phyloP scores from a whole-genome alignment of 805 yeast genomes.

The Dipodascopsis uninucleata region DNA sequence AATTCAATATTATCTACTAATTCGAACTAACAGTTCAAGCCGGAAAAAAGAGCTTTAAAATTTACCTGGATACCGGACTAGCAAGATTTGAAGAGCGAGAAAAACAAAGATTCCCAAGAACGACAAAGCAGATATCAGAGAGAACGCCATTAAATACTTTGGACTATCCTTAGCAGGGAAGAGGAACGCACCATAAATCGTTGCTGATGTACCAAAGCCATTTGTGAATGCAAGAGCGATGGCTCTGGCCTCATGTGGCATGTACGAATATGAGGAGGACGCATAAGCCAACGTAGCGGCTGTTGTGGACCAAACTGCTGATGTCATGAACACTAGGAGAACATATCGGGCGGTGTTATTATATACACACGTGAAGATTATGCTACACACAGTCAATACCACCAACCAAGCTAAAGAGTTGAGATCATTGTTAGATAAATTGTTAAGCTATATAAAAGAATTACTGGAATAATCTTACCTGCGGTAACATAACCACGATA shows the following conservation, averaged over 20 bases:
- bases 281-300: not conserved
- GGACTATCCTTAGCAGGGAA: not conserved
- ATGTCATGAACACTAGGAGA: not conserved
- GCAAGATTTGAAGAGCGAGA: not conserved
- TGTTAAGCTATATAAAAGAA: not conserved
- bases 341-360: not conserved
- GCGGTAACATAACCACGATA: not conserved
- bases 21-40: no score
- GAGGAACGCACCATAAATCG: not conserved
- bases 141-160: not conserved
- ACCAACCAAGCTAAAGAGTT: not conserved
- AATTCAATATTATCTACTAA: no score
- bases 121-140: not conserved
- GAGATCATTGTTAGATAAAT: no score
- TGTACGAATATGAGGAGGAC: not conserved
- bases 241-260: not conserved
- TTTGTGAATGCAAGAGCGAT: not conserved
- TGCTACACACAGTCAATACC: not conserved
- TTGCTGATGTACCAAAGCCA: not conserved
- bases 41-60: no score
- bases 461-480: not conserved
- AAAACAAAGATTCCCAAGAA: not conserved
- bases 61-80: conserved; percentile 9
- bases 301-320: not conserved
- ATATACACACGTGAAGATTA: not conserved